A percentile compares a stretch with the other conserved stretches of the same genome.
These are phyloP conservation scores for Russula griseocarnosa DNA, from an alignment of 768 basidiomycete species.

Conservation along the genomic window DNA sequence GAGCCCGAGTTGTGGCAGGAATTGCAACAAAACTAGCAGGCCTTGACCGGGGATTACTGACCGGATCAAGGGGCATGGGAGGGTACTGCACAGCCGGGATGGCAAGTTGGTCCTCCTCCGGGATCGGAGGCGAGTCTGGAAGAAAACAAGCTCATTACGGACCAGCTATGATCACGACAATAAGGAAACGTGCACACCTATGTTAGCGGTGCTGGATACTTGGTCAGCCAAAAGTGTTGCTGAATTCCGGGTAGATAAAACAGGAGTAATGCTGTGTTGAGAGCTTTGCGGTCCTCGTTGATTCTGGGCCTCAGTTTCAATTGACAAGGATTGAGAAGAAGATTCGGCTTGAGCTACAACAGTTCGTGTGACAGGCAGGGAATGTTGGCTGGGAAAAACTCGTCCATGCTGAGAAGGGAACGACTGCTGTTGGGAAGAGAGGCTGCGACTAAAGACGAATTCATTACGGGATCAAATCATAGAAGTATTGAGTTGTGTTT, in stretches of 20 bases:
- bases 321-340: neutral
- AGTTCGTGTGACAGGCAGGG: neutral
- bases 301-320: neutral
- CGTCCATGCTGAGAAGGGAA: too few species aligned
- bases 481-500: too few species aligned
- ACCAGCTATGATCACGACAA: neutral
- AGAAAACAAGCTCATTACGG: neutral
- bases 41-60: slow-evolving; percentile 2
- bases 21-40: too few species aligned
- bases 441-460: too few species aligned
- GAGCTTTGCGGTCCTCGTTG: neutral
- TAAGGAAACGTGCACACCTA: neutral
- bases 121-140: slow-evolving; percentile 17
- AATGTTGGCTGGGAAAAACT: too few species aligned
- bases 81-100: neutral
- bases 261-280: neutral
- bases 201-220: too few species aligned
- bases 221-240: too few species aligned
- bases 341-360: neutral
- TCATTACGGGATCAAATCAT: too few species aligned
- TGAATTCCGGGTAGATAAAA: neutral
- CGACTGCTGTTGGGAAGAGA: too few species aligned
- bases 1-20: too few species aligned
- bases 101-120: neutral
- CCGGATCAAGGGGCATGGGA: slow-evolving; percentile 1